These are phyloP conservation scores for Botrytis tulipae DNA, from an alignment of 2,329 filamentous ascomycete genomes.

Conservation along the genomic window DNA sequence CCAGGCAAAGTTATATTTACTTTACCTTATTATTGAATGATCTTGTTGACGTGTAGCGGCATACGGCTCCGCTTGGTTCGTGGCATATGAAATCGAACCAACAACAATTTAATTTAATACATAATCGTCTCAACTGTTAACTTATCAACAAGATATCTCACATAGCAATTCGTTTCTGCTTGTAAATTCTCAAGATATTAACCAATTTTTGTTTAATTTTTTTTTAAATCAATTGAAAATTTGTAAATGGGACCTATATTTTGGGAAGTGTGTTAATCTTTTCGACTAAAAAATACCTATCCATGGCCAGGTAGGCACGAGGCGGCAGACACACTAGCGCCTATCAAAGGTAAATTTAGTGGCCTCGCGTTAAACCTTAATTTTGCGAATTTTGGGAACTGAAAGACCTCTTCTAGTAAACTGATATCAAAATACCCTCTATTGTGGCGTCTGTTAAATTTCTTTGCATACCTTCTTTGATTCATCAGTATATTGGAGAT, in stretches of 20 bases:
- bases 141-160: neutral
- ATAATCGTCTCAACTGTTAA: neutral
- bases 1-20: neutral
- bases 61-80: neutral
- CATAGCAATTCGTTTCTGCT: neutral
- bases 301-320: neutral
- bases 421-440: slow-evolving; percentile 10
- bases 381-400: slow-evolving; percentile 20
- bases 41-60: neutral
- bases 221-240: neutral
- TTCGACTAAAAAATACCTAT: neutral
- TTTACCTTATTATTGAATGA: neutral
- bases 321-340: slow-evolving; percentile 7
- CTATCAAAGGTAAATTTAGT: slow-evolving; percentile 10
- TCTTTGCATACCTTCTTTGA: slow-evolving; percentile 12
- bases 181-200: neutral
- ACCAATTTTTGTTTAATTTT: neutral
- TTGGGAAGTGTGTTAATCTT: neutral
- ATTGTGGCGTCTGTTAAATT: neutral
- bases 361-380: slow-evolving; percentile 23
- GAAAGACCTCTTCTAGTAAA: slow-evolving; percentile 1
- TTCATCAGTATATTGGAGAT: neutral
- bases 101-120: neutral
- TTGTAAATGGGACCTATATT: neutral
- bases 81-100: neutral